A percentile compares a stretch with the other conserved stretches of the same genome.
Conservation (phyloP, 768 basidiomycete genomes). For the Amanita pseudoporphyria region DNA sequence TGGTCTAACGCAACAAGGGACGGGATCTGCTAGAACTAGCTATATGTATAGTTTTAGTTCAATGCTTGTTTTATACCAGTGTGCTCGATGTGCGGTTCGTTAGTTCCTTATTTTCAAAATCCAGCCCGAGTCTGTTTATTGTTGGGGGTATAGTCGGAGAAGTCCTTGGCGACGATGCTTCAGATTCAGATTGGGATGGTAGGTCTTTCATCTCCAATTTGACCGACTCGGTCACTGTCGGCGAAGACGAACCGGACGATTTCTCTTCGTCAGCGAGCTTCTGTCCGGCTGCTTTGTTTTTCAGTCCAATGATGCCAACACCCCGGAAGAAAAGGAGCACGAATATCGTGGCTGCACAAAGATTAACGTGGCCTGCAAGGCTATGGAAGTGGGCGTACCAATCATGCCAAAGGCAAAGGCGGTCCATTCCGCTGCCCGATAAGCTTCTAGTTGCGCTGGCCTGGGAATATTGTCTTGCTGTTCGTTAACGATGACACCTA, state of each 20-base stretch:
- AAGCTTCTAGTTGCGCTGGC: constrained; percentile 37
- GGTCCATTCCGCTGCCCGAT: constrained; percentile 58
- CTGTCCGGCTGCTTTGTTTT: neutral
- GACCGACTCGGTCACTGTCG: neutral
- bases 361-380: neutral
- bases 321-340: constrained; percentile 19
- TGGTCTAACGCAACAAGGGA: no score
- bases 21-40: no score
- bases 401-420: constrained; percentile 50
- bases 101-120: no score
- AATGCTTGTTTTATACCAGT: no score
- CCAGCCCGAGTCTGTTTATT: no score
- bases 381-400: constrained; percentile 28
- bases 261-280: neutral
- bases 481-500: constrained; percentile 23
- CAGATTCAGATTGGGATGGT: neutral
- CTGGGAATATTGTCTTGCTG: constrained; percentile 17
- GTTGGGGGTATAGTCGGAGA: no score
- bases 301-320: constrained; percentile 18
- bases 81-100: no score
- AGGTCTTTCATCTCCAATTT: neutral
- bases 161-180: no score
- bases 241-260: neutral
- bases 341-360: constrained; percentile 14
- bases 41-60: no score